Evolutionary conservation across 2,329 filamentous ascomycete species (phyloP).

Genomic region (Dothiorella sarmentorum): DNA sequence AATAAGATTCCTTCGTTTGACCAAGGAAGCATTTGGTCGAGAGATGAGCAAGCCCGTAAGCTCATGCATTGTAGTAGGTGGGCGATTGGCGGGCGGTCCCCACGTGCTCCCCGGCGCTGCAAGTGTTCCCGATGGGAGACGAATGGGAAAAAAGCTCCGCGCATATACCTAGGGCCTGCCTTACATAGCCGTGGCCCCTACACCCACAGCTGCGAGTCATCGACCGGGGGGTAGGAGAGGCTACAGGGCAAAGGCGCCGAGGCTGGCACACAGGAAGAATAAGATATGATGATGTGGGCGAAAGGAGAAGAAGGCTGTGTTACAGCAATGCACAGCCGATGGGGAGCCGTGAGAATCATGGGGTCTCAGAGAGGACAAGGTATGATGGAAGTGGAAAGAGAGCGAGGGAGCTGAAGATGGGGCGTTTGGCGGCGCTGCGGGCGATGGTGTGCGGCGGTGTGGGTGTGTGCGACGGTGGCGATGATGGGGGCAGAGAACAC

Average conservation of each 20-base stretch:
- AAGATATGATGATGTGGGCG: background rate
- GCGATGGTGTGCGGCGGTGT: background rate
- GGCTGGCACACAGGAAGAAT: no score
- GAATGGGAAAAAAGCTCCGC: background rate
- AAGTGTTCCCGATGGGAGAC: background rate
- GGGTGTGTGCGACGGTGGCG: no score
- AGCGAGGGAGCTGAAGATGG: background rate
- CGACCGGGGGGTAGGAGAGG: background rate
- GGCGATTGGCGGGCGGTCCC: background rate
- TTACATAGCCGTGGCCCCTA: background rate
- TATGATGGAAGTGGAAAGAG: background rate
- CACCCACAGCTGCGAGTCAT: slow-evolving; percentile 10
- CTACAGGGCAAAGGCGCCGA: no score
- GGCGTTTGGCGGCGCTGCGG: slow-evolving; percentile 1
- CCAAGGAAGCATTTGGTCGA: background rate
- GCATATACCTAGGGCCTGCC: background rate
- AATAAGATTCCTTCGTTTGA: background rate
- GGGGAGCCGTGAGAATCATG: slow-evolving; percentile 9
- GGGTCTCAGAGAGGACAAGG: background rate
- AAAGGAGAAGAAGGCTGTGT: background rate
- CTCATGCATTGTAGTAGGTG: background rate
- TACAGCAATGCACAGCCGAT: background rate
- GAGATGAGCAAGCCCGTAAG: slow-evolving; percentile 9
- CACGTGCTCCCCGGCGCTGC: background rate
- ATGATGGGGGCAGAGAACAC: no score